These are phyloP conservation scores for Tricholoma hemisulphureum DNA, from an alignment of 768 basidiomycete genomes.

Conservation along the genomic window DNA sequence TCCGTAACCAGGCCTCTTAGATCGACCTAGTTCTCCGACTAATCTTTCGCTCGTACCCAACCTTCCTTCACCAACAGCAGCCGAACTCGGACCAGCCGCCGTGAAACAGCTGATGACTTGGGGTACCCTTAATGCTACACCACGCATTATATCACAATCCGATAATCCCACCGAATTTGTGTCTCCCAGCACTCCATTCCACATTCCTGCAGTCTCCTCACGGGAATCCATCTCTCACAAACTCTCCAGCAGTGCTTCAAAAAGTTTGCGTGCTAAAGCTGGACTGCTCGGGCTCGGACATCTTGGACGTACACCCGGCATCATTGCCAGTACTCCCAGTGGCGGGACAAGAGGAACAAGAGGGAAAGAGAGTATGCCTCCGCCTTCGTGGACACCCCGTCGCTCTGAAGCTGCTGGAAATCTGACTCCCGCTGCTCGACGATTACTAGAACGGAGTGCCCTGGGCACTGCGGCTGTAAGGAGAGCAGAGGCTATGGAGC, in stretches of 20 bases:
- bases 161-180: constrained; percentile 51
- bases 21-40: constrained; percentile 58
- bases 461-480: constrained; percentile 60
- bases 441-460: constrained; percentile 71
- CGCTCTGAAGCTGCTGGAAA: constrained; percentile 69
- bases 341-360: constrained; percentile 7
- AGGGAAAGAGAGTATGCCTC: constrained; percentile 65
- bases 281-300: constrained; percentile 47
- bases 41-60: constrained; percentile 78
- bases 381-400: constrained; percentile 78
- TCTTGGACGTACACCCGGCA: constrained; percentile 37
- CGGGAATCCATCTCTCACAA: constrained; percentile 81
- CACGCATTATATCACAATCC: constrained; percentile 73
- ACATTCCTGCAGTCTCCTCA: constrained; percentile 69
- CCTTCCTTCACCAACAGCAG: constrained; percentile 84
- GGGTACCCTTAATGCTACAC: constrained; percentile 92
- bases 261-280: constrained; percentile 77
- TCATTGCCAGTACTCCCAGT: constrained; percentile 31
- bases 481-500: constrained; percentile 68
- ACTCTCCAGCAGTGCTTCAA: constrained; percentile 79
- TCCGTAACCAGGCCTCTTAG: constrained; percentile 34
- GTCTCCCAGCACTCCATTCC: constrained; percentile 67
- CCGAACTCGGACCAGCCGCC: constrained; percentile 74
- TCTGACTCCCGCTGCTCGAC: constrained; percentile 82
- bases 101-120: constrained; percentile 96